These are phyloP conservation scores for Verruconis gallopava DNA, from an alignment of 2,329 filamentous ascomycete species.

Conservation along the genomic window DNA sequence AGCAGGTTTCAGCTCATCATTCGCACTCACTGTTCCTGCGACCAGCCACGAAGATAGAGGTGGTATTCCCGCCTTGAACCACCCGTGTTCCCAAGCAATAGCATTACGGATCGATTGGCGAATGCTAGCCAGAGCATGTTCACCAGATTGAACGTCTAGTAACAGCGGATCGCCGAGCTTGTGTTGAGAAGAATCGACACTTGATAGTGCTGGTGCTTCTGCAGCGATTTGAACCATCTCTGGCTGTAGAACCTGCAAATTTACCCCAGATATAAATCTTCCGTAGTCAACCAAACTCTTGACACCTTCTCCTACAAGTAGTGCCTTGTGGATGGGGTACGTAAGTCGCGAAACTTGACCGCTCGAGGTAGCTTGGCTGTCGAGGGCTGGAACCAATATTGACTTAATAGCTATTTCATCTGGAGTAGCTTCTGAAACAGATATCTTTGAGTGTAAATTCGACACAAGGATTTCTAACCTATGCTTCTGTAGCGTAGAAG, in stretches of 20 bases:
- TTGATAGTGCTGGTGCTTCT: slow-evolving; percentile 33
- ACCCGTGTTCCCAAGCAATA: slow-evolving; percentile 32
- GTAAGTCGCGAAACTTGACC: slow-evolving; percentile 54
- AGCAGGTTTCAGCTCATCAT: slow-evolving; percentile 46
- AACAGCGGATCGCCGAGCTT: slow-evolving; percentile 14
- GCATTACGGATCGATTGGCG: slow-evolving; percentile 46
- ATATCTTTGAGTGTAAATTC: slow-evolving; percentile 34
- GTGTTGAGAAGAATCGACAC: neutral
- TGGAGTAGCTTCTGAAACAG: slow-evolving; percentile 5
- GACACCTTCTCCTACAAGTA: slow-evolving; percentile 63
- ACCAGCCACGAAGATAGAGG: slow-evolving; percentile 52
- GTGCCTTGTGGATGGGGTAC: slow-evolving; percentile 71
- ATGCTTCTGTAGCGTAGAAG: slow-evolving; percentile 45
- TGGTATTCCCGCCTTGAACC: slow-evolving; percentile 60
- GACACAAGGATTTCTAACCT: slow-evolving; percentile 52
- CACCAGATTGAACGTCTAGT: slow-evolving; percentile 52
- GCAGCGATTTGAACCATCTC: slow-evolving; percentile 43
- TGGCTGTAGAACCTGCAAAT: slow-evolving; percentile 25
- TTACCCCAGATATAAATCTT: slow-evolving; percentile 22
- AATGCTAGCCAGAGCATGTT: slow-evolving; percentile 51
- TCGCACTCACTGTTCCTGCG: slow-evolving; percentile 12
- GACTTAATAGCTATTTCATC: slow-evolving; percentile 40
- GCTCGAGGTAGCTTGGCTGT: slow-evolving; percentile 51
- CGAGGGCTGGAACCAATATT: slow-evolving; percentile 60
- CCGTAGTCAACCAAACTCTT: slow-evolving; percentile 48